Conservation (phyloP, 257 asterid genomes). For the Solanum neorickii region DNA sequence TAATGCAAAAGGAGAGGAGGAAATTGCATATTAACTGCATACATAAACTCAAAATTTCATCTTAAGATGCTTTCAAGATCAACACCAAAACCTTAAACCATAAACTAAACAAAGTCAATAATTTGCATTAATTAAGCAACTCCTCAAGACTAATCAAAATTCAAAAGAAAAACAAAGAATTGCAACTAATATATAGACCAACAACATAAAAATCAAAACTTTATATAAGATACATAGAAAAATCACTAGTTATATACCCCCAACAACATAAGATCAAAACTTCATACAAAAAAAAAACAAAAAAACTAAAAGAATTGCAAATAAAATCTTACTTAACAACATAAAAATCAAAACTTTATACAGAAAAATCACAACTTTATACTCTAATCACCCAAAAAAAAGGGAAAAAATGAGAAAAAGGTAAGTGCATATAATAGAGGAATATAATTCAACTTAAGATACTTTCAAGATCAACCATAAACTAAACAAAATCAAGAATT, state of each 20-base stretch:
- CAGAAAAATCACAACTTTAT: neutral
- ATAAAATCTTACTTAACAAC: neutral
- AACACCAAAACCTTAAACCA: neutral
- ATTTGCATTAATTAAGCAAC: neutral
- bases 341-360: neutral
- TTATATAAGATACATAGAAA: neutral
- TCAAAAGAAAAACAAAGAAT: neutral
- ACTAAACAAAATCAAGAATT: neutral
- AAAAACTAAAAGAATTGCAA: too few relatives aligned
- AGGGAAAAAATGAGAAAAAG: neutral
- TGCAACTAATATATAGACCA: neutral
- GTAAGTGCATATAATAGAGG: neutral
- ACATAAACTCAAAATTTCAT: neutral
- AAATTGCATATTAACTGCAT: neutral
- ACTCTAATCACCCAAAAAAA: neutral
- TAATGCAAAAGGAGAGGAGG: neutral
- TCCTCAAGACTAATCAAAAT: neutral
- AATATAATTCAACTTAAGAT: neutral
- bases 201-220: neutral
- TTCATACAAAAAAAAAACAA: neutral
- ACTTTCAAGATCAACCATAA: neutral
- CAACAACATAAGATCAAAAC: neutral
- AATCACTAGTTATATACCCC: neutral
- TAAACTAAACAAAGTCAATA: neutral
- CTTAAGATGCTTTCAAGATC: neutral